Percentiles rank a stretch among this genome's conserved stretches.
phyloP scores from a whole-genome alignment of 495 filamentous ascomycete species.

The Penicillium odoratum region DNA sequence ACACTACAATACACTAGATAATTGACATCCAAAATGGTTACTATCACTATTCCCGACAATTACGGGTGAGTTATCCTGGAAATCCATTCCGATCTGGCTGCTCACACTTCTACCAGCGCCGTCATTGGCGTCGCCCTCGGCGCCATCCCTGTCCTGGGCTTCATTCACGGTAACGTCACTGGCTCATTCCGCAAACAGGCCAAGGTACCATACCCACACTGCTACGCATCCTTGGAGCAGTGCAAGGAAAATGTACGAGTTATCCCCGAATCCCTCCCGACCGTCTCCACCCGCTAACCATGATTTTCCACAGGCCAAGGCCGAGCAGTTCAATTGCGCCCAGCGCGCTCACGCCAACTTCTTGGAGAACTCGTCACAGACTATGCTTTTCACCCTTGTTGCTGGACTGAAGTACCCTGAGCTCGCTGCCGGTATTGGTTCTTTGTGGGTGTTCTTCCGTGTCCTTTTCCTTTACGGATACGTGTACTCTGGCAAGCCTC shows the following conservation, averaged over 20 bases:
- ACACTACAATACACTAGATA: not conserved
- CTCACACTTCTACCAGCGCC: conserved; percentile 33
- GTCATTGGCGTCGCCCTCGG: conserved; percentile 60
- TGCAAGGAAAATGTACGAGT: conserved; percentile 53
- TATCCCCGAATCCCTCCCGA: conserved; percentile 23
- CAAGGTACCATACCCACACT: conserved; percentile 61
- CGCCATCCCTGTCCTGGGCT: conserved; percentile 54
- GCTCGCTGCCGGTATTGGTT: conserved; percentile 51
- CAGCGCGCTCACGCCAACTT: conserved; percentile 75
- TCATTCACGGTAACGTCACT: conserved; percentile 56
- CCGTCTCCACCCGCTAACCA: not conserved
- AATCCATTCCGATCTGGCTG: not conserved
- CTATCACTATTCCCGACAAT: conserved; percentile 47
- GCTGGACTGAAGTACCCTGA: conserved; percentile 60
- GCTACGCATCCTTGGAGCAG: conserved; percentile 59
- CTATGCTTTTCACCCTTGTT: conserved; percentile 58
- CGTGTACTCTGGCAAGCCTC: conserved; percentile 41
- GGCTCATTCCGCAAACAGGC: conserved; percentile 49
- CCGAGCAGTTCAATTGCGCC: conserved; percentile 61
- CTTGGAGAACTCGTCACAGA: conserved; percentile 61
- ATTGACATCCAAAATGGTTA: conserved; percentile 29
- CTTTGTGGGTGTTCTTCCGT: conserved; percentile 56
- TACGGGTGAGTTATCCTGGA: conserved; percentile 44
- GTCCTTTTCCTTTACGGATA: conserved; percentile 63
- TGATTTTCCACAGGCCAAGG: conserved; percentile 30